These are phyloP conservation scores for Aspergillus nanangensis DNA, from an alignment of 495 filamentous ascomycete genomes.

Conservation along the genomic window DNA sequence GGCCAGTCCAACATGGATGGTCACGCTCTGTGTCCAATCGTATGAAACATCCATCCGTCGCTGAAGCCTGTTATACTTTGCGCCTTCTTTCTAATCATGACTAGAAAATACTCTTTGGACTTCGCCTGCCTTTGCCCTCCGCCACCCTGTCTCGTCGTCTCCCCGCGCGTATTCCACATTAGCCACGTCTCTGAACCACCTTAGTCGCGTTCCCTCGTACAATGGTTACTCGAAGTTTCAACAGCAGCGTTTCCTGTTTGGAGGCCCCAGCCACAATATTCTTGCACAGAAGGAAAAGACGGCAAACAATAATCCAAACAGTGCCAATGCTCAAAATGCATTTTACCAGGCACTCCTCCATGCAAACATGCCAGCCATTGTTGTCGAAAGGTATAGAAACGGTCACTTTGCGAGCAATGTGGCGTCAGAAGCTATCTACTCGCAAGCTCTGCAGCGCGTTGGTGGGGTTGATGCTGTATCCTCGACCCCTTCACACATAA, in stretches of 20 bases:
- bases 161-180: slow-evolving; percentile 36
- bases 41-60: not conserved
- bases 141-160: slow-evolving; percentile 12
- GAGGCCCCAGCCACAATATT: slow-evolving; percentile 51
- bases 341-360: slow-evolving; percentile 90
- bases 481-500: slow-evolving; percentile 37
- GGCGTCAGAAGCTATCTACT: slow-evolving; percentile 67
- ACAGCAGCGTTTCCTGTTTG: slow-evolving; percentile 50
- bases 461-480: slow-evolving; percentile 48
- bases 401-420: slow-evolving; percentile 77
- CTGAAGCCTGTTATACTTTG: not conserved
- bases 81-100: not conserved
- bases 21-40: slow-evolving; percentile 16
- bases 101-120: slow-evolving; percentile 19
- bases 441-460: slow-evolving; percentile 65
- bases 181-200: slow-evolving; percentile 21
- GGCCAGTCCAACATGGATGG: slow-evolving; percentile 15
- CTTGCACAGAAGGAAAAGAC: slow-evolving; percentile 75
- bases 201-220: slow-evolving; percentile 18
- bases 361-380: slow-evolving; percentile 87
- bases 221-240: slow-evolving; percentile 24
- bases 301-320: slow-evolving; percentile 86
- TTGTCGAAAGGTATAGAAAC: slow-evolving; percentile 83
- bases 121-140: slow-evolving; percentile 17
- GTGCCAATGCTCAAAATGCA: slow-evolving; percentile 79